phyloP scores from a whole-genome alignment of 441 rosid genomes.

The Adansonia rubrostipa region DNA sequence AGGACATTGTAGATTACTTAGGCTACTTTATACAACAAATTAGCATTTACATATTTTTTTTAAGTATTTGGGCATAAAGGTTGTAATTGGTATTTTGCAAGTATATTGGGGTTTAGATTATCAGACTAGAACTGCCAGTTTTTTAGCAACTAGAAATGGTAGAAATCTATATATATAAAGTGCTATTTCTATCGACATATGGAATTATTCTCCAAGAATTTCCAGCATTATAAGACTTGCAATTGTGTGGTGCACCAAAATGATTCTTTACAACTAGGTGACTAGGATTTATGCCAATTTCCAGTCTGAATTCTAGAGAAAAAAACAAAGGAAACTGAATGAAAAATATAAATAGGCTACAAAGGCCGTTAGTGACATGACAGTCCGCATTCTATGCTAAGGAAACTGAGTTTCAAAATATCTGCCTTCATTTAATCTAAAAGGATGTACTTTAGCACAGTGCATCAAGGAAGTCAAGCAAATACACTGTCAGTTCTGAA shows the following conservation, averaged over 20 bases:
- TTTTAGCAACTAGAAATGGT: background rate
- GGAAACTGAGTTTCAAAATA: background rate
- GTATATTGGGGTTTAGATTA: background rate
- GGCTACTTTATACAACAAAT: background rate
- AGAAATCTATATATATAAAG: background rate
- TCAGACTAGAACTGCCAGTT: background rate
- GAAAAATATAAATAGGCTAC: background rate
- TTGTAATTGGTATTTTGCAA: background rate
- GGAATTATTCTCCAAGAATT: background rate
- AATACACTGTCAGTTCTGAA: background rate
- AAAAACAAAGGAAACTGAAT: background rate
- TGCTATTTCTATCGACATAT: background rate
- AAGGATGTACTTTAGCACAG: background rate
- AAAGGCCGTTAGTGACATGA: background rate
- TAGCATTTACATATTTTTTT: background rate
- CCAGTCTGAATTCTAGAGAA: background rate
- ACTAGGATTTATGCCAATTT: background rate
- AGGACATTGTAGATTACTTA: background rate
- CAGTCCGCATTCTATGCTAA: background rate
- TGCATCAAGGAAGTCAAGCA: conserved; percentile 3
- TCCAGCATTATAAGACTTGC: background rate
- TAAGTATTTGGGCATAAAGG: background rate
- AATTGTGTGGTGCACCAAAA: background rate
- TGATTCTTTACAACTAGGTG: background rate
- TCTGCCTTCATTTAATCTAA: background rate